Evolutionary conservation across 192 early-diverging fungal species (phyloP), one percentile per base, ranked within the genome.

Genomic region (Allomyces macrogynus): DNA sequence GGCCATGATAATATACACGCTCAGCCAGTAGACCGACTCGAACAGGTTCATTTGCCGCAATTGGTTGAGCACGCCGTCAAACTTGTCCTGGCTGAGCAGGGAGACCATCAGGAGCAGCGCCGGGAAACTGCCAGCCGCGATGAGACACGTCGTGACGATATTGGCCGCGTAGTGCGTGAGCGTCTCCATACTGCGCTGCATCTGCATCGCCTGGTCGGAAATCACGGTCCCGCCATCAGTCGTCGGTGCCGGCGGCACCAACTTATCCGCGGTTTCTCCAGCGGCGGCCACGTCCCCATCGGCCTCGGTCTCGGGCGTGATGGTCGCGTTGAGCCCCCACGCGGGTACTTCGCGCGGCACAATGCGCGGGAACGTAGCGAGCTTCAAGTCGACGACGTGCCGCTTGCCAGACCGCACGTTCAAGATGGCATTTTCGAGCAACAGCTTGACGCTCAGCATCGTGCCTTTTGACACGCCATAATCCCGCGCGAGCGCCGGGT

Each of bases 21-120:
- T n/a, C 16, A 57, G 16, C 49, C 49, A 57, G 12, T 57, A 57
- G 16, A n/a, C 49, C 8, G 49, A 57, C 49, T 57, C 49, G 49
- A 20, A 57, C 49, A 57, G 49, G 49, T 57, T 57, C 49, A 57
- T 57, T 57, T 57, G 49, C 49, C 49, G 49, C 20, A 57, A 57
- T 3, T 14, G 12, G 49, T n/a, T n/a, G 20, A 57, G 49, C 49
- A 57, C 20, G 16, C 49, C 49, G 20, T n/a, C 49, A 57, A 57
- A 57, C 49, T 57, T 57, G 49, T 57, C 49, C 49, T 57, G 49
- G 16, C 49, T n/a, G 49, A 57, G 49, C 16, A 14, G 12, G 1
- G 12, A 20, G 49, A 14, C 49, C 3, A 57, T 57, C 16, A 57
- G 49, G 16, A 57, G 49, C 49, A 57, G 3, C 20, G 49, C 12